These are phyloP conservation scores for Starmerella geochares DNA, from an alignment of 805 yeast genomes.

Conservation along the genomic window DNA sequence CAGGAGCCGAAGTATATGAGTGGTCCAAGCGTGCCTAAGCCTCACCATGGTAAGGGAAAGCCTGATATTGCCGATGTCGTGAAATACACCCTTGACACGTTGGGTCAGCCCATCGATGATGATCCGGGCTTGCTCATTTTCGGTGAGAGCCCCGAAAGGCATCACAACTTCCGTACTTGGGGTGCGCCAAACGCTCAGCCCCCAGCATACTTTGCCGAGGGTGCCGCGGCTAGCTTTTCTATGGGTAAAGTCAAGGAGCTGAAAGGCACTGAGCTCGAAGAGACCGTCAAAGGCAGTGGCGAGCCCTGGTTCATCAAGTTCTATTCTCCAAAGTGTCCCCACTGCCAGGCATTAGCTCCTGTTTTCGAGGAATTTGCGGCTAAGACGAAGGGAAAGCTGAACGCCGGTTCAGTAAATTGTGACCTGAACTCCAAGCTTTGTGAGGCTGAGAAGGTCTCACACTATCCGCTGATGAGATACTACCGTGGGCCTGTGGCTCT, in stretches of 20 bases:
- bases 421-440: constrained; percentile 31
- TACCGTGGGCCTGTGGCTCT: constrained; percentile 19
- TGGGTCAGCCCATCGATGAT: constrained; percentile 20
- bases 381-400: constrained; percentile 28
- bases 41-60: constrained; percentile 2
- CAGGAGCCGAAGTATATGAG: constrained; percentile 16
- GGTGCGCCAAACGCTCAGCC: constrained; percentile 23
- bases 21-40: constrained; percentile 15
- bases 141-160: constrained; percentile 20
- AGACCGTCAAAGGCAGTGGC: constrained; percentile 25
- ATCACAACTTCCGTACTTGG: constrained; percentile 23
- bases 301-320: constrained; percentile 37
- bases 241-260: constrained; percentile 31
- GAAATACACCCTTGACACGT: constrained; percentile 17
- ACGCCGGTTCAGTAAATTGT: constrained; percentile 37
- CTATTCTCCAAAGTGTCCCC: constrained; percentile 35
- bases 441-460: constrained; percentile 28
- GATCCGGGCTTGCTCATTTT: constrained; percentile 22
- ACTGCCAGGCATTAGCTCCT: constrained; percentile 32
- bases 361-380: constrained; percentile 34
- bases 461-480: constrained; percentile 23
- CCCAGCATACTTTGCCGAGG: constrained; percentile 14
- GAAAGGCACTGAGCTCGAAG: constrained; percentile 26
- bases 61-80: constrained; percentile 21
- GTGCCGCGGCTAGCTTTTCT: constrained; percentile 19